Evolutionary conservation across 2,329 filamentous ascomycete genomes (phyloP).

Genomic region (Phaeosphaeria sp.): DNA sequence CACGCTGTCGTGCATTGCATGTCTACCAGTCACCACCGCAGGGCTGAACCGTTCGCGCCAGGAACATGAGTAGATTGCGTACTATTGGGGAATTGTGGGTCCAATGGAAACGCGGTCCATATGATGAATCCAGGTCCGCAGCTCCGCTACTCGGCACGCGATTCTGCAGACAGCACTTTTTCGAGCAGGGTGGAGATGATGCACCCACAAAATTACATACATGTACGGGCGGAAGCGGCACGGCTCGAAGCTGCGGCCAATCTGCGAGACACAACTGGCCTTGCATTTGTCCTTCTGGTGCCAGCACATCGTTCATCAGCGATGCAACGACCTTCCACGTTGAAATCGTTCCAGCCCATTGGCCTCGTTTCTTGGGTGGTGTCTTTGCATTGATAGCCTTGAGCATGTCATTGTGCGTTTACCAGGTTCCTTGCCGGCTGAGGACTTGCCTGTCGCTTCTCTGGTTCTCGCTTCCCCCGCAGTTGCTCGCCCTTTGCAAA

Average conservation of each 20-base stretch:
- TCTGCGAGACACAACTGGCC: conserved; percentile 34
- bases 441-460: conserved; percentile 31
- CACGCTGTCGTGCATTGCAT: conserved; percentile 1
- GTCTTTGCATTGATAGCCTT: conserved; percentile 22
- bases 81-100: conserved; percentile 16
- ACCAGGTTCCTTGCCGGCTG: conserved; percentile 31
- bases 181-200: conserved; percentile 31
- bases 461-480: conserved; percentile 31
- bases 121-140: conserved; percentile 9
- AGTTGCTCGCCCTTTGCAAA: conserved; percentile 28
- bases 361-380: conserved; percentile 26
- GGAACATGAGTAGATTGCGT: conserved; percentile 22
- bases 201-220: conserved; percentile 10
- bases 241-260: conserved; percentile 21
- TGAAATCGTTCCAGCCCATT: conserved; percentile 23
- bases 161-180: conserved; percentile 19
- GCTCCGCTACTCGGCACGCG: not conserved
- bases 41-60: conserved; percentile 36
- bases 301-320: conserved; percentile 2
- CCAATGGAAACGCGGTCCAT: conserved; percentile 13
- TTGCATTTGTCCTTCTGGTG: conserved; percentile 31
- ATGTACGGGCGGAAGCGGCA: conserved; percentile 17
- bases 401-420: conserved; percentile 38
- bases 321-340: not conserved
- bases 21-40: conserved; percentile 16